phyloP scores from a whole-genome alignment of 106 monocot species.

The Cymbidium sinense region DNA sequence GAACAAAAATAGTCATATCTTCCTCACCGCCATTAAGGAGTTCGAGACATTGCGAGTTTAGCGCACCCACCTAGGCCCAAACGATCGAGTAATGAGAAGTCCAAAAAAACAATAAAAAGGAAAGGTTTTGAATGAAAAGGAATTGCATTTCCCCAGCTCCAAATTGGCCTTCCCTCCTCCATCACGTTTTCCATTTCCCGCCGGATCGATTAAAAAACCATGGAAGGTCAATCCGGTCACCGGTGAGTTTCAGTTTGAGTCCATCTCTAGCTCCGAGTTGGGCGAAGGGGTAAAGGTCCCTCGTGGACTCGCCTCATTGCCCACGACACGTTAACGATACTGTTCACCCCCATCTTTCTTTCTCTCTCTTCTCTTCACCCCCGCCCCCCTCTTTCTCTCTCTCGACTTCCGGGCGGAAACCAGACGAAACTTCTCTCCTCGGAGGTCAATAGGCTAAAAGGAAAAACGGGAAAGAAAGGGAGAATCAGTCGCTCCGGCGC shows the following conservation, averaged over 20 bases:
- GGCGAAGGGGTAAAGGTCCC: neutral
- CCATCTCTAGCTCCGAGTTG: neutral
- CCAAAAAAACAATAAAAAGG: neutral
- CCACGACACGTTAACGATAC: neutral
- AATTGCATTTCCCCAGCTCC: neutral
- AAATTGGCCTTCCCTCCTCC: constrained; percentile 12
- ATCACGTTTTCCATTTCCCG: constrained; percentile 17
- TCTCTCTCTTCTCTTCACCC: neutral
- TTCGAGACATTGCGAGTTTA: neutral
- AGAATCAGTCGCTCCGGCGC: neutral
- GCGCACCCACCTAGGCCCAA: neutral
- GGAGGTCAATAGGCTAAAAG: neutral
- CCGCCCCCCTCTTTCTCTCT: neutral
- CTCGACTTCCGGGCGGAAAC: neutral
- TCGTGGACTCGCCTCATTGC: neutral
- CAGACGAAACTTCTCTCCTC: neutral
- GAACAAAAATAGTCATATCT: neutral
- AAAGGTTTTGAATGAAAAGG: neutral
- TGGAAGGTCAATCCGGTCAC: constrained; percentile 4
- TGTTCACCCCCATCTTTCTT: neutral
- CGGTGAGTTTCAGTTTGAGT: neutral
- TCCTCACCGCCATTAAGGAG: neutral
- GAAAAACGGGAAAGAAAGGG: neutral
- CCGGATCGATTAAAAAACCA: constrained; percentile 2
- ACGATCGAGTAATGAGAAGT: neutral